phyloP scores from a whole-genome alignment of 306 rosid genomes.

The Dalbergia cochinchinensis region DNA sequence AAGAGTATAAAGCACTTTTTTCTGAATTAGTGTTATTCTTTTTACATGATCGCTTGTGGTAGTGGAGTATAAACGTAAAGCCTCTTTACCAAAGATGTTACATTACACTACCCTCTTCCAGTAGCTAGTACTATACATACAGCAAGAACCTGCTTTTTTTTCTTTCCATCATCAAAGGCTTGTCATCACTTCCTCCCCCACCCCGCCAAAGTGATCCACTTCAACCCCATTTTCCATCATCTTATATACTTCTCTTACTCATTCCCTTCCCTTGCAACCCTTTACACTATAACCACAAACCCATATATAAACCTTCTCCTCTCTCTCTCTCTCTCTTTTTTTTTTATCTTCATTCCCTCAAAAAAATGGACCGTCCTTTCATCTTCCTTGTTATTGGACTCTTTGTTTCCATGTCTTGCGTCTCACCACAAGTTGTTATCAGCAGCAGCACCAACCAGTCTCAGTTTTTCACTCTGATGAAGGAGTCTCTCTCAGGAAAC shows the following conservation, averaged over 20 bases:
- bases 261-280: conserved; percentile 52
- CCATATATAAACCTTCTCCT: conserved; percentile 24
- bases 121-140: conserved; percentile 4
- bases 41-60: conserved; percentile 57
- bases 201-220: conserved; percentile 48
- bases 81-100: conserved; percentile 72
- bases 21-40: conserved; percentile 53
- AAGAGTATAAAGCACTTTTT: conserved; percentile 49
- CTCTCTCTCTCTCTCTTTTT: too few relatives aligned
- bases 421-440: conserved; percentile 47
- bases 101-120: conserved; percentile 21
- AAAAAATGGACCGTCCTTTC: conserved; percentile 54
- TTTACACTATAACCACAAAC: conserved; percentile 30
- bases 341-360: background rate
- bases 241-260: conserved; percentile 68
- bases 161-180: conserved; percentile 47
- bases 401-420: conserved; percentile 34
- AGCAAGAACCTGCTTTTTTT: conserved; percentile 66
- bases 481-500: conserved; percentile 59
- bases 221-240: conserved; percentile 53
- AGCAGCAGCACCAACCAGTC: conserved; percentile 46
- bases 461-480: conserved; percentile 59
- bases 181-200: conserved; percentile 39
- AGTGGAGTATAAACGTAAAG: conserved; percentile 86
- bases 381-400: conserved; percentile 50